Evolutionary conservation across 2,329 filamentous ascomycete species (phyloP).

Genomic region (Aspergillus flavus): DNA sequence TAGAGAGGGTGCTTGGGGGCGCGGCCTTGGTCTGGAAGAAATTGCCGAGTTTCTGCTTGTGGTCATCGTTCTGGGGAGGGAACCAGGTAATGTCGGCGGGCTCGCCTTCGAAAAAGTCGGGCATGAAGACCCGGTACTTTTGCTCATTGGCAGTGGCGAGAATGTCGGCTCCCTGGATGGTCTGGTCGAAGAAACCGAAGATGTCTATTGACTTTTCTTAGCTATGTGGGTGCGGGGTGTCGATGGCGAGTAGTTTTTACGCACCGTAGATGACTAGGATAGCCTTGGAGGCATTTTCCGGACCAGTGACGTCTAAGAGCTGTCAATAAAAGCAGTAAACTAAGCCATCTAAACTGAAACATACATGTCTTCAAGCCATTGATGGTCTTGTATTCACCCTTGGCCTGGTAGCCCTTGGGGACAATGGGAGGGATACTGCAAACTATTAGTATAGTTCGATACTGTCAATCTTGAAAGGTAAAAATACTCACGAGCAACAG

Average conservation of each 20-base stretch:
- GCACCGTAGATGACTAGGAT: constrained; percentile 59
- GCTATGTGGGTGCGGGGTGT: background rate
- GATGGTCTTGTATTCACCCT: constrained; percentile 61
- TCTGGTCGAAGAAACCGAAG: constrained; percentile 67
- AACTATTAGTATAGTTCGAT: background rate
- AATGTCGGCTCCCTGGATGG: constrained; percentile 65
- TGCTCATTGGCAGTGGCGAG: constrained; percentile 60
- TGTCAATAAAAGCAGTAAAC: constrained; percentile 9
- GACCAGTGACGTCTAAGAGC: constrained; percentile 57
- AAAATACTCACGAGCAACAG: constrained; percentile 45
- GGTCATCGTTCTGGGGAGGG: constrained; percentile 62
- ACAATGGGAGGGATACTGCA: constrained; percentile 46
- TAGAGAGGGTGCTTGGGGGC: constrained; percentile 59
- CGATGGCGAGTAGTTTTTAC: constrained; percentile 5
- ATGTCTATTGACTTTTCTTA: constrained; percentile 50
- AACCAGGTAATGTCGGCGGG: constrained; percentile 66
- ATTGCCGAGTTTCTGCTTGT: constrained; percentile 60
- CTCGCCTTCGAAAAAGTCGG: constrained; percentile 84
- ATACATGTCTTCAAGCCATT: constrained; percentile 65
- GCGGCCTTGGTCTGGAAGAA: constrained; percentile 62
- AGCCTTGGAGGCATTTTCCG: constrained; percentile 57
- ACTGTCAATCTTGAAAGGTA: background rate
- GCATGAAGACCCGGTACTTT: constrained; percentile 85
- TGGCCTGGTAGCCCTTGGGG: constrained; percentile 54
- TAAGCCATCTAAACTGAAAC: constrained; percentile 17